phyloP scores from a whole-genome alignment of 2,329 filamentous ascomycete species.

The Alternaria longipes region DNA sequence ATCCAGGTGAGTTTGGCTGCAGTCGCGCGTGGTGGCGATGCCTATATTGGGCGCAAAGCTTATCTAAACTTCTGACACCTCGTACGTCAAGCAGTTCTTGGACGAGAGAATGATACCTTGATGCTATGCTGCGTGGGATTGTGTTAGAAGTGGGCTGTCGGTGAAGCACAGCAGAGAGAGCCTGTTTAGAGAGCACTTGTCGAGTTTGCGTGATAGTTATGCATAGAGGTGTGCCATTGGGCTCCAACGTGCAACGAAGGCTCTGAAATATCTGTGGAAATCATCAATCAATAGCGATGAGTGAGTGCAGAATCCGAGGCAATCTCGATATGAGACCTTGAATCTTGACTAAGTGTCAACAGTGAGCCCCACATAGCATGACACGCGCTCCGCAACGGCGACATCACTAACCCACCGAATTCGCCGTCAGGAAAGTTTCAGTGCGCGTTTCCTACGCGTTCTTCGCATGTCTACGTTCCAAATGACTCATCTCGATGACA shows the following conservation, averaged over 20 bases:
- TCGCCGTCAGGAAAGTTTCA: neutral
- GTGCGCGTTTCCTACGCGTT: neutral
- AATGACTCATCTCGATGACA: neutral
- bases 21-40: neutral
- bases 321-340: neutral
- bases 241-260: neutral
- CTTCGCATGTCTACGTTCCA: neutral
- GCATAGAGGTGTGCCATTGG: neutral
- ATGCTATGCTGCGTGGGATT: neutral
- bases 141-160: neutral
- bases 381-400: neutral
- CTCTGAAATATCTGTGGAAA: neutral
- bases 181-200: neutral
- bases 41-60: neutral
- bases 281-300: neutral
- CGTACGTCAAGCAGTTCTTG: neutral
- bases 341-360: neutral
- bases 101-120: too few species aligned
- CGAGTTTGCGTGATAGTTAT: neutral
- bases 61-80: neutral
- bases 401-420: neutral
- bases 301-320: neutral
- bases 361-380: neutral
- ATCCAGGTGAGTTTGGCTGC: neutral
- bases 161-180: neutral